Evolutionary conservation across 2,329 filamentous ascomycete species (phyloP).

Genomic region (Sporothrix globosa): DNA sequence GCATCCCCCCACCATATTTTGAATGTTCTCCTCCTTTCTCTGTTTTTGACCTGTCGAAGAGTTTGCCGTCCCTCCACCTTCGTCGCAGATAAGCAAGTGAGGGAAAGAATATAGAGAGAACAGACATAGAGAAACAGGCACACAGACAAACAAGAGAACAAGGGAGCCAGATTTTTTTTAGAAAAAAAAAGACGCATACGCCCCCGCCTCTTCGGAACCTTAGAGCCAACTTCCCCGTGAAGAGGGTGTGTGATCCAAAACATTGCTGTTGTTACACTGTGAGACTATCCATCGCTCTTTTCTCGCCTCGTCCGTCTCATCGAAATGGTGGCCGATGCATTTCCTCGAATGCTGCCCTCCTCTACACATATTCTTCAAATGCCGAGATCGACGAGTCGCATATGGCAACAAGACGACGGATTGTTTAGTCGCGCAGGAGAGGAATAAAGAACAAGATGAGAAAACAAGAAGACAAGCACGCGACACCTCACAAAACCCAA

Average conservation of each 20-base stretch:
- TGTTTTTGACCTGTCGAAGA: neutral
- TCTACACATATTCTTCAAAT: no score
- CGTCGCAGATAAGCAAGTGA: no score
- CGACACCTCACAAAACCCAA: slow-evolving; percentile 7
- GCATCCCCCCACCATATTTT: neutral
- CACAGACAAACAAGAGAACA: no score
- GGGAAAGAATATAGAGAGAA: neutral
- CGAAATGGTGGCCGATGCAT: neutral
- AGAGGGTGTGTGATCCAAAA: slow-evolving; percentile 10
- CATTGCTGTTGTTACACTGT: no score
- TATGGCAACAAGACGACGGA: no score
- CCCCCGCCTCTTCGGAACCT: neutral
- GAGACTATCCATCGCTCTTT: neutral
- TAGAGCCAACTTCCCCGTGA: neutral
- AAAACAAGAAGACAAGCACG: neutral
- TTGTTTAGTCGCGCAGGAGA: no score
- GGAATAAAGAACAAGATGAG: neutral
- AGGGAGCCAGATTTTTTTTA: no score
- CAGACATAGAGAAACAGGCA: neutral
- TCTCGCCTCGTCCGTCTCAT: neutral
- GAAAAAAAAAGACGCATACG: neutral
- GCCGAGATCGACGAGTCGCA: no score
- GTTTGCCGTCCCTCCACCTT: neutral
- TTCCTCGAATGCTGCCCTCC: neutral
- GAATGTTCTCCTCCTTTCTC: neutral